Evolutionary conservation across 2,329 filamentous ascomycete species (phyloP).

Genomic region (Lecanoromycetidae sp.): DNA sequence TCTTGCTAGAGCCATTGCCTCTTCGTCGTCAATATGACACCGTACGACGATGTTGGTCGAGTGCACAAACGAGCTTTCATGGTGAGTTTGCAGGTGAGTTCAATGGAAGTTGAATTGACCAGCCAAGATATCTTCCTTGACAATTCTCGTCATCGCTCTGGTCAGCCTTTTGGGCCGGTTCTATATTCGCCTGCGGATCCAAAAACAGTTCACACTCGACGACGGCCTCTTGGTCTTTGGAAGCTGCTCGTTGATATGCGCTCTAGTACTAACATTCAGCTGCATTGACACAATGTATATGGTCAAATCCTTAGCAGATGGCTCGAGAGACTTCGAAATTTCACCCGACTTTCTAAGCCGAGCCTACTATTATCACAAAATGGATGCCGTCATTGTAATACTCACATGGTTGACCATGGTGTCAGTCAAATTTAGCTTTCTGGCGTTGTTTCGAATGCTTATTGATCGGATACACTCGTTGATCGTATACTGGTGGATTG

Average conservation of each 20-base stretch:
- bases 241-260: conserved; percentile 6
- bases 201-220: conserved; percentile 11
- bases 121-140: conserved; percentile 4
- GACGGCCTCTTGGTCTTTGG: conserved; percentile 12
- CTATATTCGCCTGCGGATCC: conserved; percentile 11
- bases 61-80: conserved; percentile 9
- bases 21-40: conserved; percentile 5
- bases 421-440: conserved; percentile 18
- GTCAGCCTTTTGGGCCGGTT: conserved; percentile 4
- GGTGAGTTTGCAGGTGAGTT: not conserved
- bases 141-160: conserved; percentile 5
- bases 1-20: too few species aligned
- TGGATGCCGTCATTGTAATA: conserved; percentile 4
- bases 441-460: conserved; percentile 16
- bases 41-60: not conserved
- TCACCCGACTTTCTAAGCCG: not conserved
- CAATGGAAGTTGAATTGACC: not conserved
- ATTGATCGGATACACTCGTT: conserved; percentile 11
- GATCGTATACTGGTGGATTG: conserved; percentile 14
- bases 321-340: not conserved
- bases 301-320: not conserved
- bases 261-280: conserved; percentile 5
- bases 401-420: conserved; percentile 14
- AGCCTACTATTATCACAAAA: conserved; percentile 3
- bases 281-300: conserved; percentile 12